phyloP scores from a whole-genome alignment of 2,329 filamentous ascomycete species.

The Alternaria triticina region DNA sequence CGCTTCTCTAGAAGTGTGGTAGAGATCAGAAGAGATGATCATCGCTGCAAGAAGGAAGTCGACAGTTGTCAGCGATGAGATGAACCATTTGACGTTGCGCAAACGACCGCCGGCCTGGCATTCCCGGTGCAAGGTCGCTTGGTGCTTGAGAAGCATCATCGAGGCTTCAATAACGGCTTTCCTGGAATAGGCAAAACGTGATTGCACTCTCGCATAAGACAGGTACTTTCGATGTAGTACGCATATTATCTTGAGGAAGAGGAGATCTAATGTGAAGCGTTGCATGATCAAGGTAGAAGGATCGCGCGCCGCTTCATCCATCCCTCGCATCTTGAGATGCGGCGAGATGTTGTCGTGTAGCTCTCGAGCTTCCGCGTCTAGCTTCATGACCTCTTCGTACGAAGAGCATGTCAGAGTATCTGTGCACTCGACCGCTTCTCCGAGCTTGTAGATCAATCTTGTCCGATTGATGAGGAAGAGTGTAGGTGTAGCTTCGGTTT shows the following conservation, averaged over 20 bases:
- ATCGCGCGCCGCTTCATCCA: constrained; percentile 77
- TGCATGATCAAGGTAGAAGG: constrained; percentile 74
- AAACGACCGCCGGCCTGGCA: constrained; percentile 74
- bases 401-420: constrained; percentile 67
- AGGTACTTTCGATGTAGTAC: constrained; percentile 89
- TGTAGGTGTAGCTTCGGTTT: constrained; percentile 75
- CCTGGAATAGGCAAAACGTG: constrained; percentile 83
- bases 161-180: constrained; percentile 86
- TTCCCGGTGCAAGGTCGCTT: constrained; percentile 77
- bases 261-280: constrained; percentile 80
- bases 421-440: constrained; percentile 71
- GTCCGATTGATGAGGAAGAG: constrained; percentile 80
- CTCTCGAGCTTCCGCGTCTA: constrained; percentile 64
- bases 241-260: constrained; percentile 89
- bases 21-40: constrained; percentile 81
- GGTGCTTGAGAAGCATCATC: constrained; percentile 78
- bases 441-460: constrained; percentile 70
- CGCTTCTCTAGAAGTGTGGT: constrained; percentile 64
- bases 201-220: constrained; percentile 72
- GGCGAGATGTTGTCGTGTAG: constrained; percentile 73
- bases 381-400: constrained; percentile 67
- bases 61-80: constrained; percentile 78
- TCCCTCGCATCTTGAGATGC: constrained; percentile 75
- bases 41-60: constrained; percentile 89
- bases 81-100: constrained; percentile 76